Percentiles rank a stretch among this genome's conserved stretches.
Evolutionary conservation across 331 rosid species (phyloP).

Genomic region (Malus hybrid): DNA sequence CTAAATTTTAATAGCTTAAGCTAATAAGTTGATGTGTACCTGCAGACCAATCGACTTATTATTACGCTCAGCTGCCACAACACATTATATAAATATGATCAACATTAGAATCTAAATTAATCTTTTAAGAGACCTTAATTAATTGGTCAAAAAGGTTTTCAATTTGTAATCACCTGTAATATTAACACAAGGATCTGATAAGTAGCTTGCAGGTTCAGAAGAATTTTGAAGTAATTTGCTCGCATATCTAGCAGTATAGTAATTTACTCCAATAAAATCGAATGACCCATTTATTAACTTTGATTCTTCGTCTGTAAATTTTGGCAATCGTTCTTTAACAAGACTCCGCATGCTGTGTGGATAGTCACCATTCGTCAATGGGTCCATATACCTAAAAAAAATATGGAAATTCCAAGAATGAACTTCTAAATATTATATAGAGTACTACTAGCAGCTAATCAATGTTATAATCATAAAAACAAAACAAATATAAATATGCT

Average conservation of each 20-base stretch:
- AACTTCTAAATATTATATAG: background rate
- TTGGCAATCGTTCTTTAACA: slow-evolving; percentile 10
- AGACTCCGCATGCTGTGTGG: slow-evolving; percentile 2
- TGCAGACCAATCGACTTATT: background rate
- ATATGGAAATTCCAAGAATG: background rate
- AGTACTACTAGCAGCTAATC: background rate
- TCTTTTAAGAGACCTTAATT: background rate
- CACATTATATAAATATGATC: background rate
- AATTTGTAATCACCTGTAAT: background rate
- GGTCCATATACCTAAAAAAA: slow-evolving; percentile 14
- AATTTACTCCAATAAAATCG: slow-evolving; percentile 19
- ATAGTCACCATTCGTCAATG: slow-evolving; percentile 10
- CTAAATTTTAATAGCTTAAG: background rate
- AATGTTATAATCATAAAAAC: background rate
- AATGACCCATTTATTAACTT: background rate
- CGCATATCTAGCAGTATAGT: slow-evolving; percentile 15
- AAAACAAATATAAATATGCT: background rate
- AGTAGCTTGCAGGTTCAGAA: background rate
- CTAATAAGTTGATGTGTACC: background rate
- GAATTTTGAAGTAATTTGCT: background rate
- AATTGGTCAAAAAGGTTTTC: background rate
- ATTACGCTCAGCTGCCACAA: background rate
- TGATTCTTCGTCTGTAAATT: background rate
- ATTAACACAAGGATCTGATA: background rate
- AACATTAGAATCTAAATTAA: background rate